Conservation (phyloP, 345 rosid genomes). For the Erucastrum elatum region DNA sequence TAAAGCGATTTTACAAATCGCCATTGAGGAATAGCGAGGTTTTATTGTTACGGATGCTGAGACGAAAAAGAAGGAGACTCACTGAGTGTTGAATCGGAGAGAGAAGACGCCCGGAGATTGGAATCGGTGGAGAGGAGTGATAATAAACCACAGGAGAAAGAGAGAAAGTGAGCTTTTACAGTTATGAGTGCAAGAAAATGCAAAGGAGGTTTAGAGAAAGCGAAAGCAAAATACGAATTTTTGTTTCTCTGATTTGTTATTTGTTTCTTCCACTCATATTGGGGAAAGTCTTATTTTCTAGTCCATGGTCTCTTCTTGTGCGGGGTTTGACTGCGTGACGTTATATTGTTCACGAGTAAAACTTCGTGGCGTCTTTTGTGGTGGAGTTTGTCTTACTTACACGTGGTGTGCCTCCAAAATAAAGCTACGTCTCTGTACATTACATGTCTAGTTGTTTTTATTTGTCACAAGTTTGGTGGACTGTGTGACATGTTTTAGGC, state of each 20-base stretch:
- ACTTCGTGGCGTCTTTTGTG: neutral
- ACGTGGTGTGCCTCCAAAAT: neutral
- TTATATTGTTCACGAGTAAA: neutral
- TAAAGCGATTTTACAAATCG: neutral
- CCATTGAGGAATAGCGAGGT: conserved; percentile 1
- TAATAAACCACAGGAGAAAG: neutral
- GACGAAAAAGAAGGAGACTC: neutral
- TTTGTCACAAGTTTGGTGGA: neutral
- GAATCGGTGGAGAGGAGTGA: neutral
- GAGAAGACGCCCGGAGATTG: conserved; percentile 14
- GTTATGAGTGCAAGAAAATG: neutral
- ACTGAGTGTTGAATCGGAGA: neutral
- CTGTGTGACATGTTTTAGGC: neutral
- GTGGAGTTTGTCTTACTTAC: neutral
- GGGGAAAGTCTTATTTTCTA: neutral
- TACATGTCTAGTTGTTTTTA: neutral
- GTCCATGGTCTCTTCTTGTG: neutral
- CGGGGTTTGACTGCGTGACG: neutral
- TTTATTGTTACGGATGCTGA: neutral
- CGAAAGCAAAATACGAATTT: neutral
- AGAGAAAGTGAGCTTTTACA: neutral
- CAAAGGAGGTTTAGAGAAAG: neutral
- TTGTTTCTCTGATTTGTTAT: neutral
- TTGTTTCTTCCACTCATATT: neutral
- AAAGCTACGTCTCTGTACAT: neutral